phyloP scores from a whole-genome alignment of 305 asterid genomes.

The Solanum hybrid region DNA sequence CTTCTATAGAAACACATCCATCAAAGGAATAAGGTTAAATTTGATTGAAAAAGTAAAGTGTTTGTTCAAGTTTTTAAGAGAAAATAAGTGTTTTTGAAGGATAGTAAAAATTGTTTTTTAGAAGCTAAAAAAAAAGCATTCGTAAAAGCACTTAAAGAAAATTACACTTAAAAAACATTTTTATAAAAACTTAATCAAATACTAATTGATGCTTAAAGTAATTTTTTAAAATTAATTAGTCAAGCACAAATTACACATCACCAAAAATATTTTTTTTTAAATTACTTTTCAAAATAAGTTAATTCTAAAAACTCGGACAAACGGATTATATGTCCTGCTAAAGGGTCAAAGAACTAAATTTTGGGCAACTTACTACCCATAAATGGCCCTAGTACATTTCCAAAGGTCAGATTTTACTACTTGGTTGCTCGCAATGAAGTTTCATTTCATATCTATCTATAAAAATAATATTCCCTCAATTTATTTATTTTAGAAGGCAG shows the following conservation, averaged over 20 bases:
- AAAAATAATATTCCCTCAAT: background rate
- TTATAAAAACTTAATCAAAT: fast-evolving
- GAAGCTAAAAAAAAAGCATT: background rate
- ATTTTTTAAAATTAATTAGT: background rate
- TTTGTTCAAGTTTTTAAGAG: background rate
- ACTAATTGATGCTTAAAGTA: background rate
- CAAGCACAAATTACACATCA: background rate
- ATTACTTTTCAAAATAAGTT: background rate
- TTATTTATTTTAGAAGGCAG: background rate
- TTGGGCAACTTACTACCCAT: background rate
- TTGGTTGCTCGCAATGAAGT: background rate
- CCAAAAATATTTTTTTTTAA: background rate
- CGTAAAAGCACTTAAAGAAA: background rate
- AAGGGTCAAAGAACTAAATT: background rate
- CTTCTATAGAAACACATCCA: background rate
- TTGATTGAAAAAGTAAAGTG: background rate
- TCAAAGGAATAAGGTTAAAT: background rate
- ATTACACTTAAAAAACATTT: background rate
- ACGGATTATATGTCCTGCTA: background rate
- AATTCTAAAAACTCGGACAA: background rate
- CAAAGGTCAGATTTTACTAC: slow-evolving; percentile 7
- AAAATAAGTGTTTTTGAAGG: background rate
- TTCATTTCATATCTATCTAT: background rate
- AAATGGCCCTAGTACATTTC: slow-evolving; percentile 3
- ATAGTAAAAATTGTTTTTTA: background rate